Conservation (phyloP, 495 filamentous ascomycete species). For the Schizothecium vesticola region DNA sequence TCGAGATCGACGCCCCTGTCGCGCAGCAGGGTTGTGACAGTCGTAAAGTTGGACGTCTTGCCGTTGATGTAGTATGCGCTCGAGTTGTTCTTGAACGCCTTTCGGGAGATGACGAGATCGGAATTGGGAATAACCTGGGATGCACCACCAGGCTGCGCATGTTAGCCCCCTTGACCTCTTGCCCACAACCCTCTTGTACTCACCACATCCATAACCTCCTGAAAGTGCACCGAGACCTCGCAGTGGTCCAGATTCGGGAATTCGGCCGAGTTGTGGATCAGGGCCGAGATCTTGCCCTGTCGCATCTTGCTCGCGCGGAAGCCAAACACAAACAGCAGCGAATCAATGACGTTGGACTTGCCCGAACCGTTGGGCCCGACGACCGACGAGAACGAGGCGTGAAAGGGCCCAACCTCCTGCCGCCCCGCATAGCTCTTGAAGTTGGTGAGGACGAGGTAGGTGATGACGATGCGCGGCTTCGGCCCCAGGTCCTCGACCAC, state of each 20-base stretch:
- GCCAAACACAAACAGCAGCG: conserved; percentile 93
- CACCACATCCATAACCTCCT: conserved; percentile 78
- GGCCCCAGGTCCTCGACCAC: conserved; percentile 65
- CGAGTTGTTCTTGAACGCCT: conserved; percentile 94
- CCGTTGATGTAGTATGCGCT: conserved; percentile 97
- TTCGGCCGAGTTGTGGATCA: conserved; percentile 93
- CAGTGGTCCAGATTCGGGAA: conserved; percentile 80
- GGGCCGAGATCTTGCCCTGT: conserved; percentile 94
- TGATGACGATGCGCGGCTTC: conserved; percentile 83
- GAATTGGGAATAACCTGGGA: conserved; percentile 74
- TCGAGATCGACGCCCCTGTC: conserved; percentile 90
- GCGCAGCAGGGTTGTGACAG: conserved; percentile 81
- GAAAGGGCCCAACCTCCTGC: conserved; percentile 94
- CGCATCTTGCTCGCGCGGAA: conserved; percentile 99
- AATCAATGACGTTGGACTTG: conserved; percentile 98
- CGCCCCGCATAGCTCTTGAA: conserved; percentile 98
- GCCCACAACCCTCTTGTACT: not conserved
- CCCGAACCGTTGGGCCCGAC: conserved; percentile 97
- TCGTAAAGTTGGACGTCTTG: conserved; percentile 81
- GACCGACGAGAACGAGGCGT: conserved; percentile 96
- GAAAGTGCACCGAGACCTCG: conserved; percentile 93
- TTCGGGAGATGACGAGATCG: conserved; percentile 78
- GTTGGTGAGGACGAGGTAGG: conserved; percentile 81
- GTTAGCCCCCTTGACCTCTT: not conserved
- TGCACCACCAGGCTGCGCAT: conserved; percentile 54